These are phyloP conservation scores for Rhynchosporium secalis DNA, from an alignment of 2,329 filamentous ascomycete genomes.

Conservation along the genomic window DNA sequence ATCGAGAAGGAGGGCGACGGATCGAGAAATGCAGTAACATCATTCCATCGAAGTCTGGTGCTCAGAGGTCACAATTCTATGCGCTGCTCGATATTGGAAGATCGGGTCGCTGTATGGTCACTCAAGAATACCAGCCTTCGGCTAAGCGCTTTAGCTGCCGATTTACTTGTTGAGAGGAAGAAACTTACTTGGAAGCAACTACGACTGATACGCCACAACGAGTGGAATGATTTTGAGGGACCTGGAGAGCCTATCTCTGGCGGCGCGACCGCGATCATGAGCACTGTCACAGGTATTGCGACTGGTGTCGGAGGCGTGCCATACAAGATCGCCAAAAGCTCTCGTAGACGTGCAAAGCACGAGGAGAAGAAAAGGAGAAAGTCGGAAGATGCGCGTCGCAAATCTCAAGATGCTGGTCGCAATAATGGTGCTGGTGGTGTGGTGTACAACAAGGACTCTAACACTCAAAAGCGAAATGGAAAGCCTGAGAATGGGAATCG, in stretches of 20 bases:
- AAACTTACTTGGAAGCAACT: slow-evolving; percentile 63
- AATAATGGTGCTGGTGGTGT: slow-evolving; percentile 17
- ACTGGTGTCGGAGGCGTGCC: slow-evolving; percentile 66
- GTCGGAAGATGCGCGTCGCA: slow-evolving; percentile 24
- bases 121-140: slow-evolving; percentile 60
- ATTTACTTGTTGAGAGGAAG: slow-evolving; percentile 62
- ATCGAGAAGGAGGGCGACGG: slow-evolving; percentile 67
- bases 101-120: slow-evolving; percentile 65
- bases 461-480: slow-evolving; percentile 1
- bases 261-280: slow-evolving; percentile 59
- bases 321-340: slow-evolving; percentile 57
- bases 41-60: slow-evolving; percentile 63
- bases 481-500: slow-evolving; percentile 7
- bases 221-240: slow-evolving; percentile 78
- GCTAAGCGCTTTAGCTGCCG: slow-evolving; percentile 64
- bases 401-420: slow-evolving; percentile 6
- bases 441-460: neutral
- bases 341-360: slow-evolving; percentile 54
- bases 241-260: slow-evolving; percentile 73
- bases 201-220: slow-evolving; percentile 63
- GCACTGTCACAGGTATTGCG: slow-evolving; percentile 58
- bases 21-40: slow-evolving; percentile 65
- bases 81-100: slow-evolving; percentile 64
- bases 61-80: slow-evolving; percentile 55
- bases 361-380: slow-evolving; percentile 45